A percentile compares a stretch with the other conserved stretches of the same genome.
These are phyloP conservation scores for Verticillium dahliae DNA, from an alignment of 2,329 filamentous ascomycete genomes.

Conservation along the genomic window DNA sequence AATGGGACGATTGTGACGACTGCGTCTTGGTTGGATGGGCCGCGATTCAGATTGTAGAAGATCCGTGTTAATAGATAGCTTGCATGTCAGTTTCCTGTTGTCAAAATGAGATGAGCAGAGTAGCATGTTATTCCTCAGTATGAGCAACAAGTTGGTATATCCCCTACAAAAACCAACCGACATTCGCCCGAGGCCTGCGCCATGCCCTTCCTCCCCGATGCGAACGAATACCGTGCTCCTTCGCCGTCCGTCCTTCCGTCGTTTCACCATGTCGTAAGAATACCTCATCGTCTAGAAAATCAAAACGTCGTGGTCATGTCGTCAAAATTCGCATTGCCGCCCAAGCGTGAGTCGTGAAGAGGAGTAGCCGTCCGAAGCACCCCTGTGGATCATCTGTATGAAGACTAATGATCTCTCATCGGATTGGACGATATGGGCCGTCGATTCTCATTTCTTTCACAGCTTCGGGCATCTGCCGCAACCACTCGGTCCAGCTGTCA, in stretches of 20 bases:
- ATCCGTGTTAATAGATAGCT: neutral
- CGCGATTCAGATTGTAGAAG: neutral
- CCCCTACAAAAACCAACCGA: neutral
- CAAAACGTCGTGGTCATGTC: neutral
- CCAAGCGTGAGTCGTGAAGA: neutral
- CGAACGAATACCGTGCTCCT: neutral
- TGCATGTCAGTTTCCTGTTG: neutral
- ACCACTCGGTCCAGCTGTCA: constrained; percentile 52
- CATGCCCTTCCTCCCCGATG: neutral
- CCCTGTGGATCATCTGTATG: neutral
- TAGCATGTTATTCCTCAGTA: neutral
- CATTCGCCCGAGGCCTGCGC: neutral
- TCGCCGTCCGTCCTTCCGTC: neutral
- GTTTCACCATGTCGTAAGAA: neutral
- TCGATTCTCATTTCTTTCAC: constrained; percentile 50
- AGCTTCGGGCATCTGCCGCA: constrained; percentile 51
- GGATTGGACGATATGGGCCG: constrained; percentile 37
- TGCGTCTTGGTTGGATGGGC: neutral
- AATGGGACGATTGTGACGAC: neutral
- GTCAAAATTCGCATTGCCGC: neutral
- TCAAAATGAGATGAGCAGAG: neutral
- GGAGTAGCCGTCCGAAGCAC: neutral
- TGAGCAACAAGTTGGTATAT: neutral
- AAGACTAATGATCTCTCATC: constrained; percentile 4
- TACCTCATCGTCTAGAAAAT: neutral